Evolutionary conservation across 164 flowering plant species (phyloP).

Genomic region (Berberis vulgaris): DNA sequence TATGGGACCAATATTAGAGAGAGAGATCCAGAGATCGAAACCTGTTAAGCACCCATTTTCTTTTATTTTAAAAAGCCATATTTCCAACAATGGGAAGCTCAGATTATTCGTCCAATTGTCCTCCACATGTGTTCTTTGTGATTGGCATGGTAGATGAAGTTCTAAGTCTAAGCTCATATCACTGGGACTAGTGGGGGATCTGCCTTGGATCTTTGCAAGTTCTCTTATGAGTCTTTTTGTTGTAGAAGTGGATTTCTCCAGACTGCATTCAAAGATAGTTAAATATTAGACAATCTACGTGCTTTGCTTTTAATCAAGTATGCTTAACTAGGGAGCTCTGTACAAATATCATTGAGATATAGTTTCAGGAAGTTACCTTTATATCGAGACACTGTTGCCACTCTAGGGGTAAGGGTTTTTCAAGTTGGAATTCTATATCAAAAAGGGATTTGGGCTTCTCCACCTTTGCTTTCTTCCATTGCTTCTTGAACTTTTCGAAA

Average conservation of each 20-base stretch:
- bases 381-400: slow-evolving; percentile 76
- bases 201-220: slow-evolving; percentile 51
- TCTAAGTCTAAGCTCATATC: slow-evolving; percentile 72
- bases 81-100: too few species aligned
- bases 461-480: slow-evolving; percentile 2
- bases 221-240: slow-evolving; percentile 60
- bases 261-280: slow-evolving; percentile 33
- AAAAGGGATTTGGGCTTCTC: slow-evolving; percentile 11
- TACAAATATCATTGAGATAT: background rate
- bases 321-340: background rate
- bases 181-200: slow-evolving; percentile 10
- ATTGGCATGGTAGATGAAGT: slow-evolving; percentile 51
- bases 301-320: background rate
- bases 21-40: too few species aligned
- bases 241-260: slow-evolving; percentile 66
- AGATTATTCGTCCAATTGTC: background rate
- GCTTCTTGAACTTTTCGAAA: slow-evolving; percentile 9
- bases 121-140: slow-evolving; percentile 9
- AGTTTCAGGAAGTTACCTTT: slow-evolving; percentile 35
- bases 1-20: too few species aligned
- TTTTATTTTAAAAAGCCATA: too few species aligned
- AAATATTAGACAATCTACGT: background rate
- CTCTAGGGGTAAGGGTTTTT: slow-evolving; percentile 57
- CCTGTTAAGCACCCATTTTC: too few species aligned
- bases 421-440: slow-evolving; percentile 41